phyloP scores from a whole-genome alignment of 257 asterid genomes.

The Primulina tabacum region DNA sequence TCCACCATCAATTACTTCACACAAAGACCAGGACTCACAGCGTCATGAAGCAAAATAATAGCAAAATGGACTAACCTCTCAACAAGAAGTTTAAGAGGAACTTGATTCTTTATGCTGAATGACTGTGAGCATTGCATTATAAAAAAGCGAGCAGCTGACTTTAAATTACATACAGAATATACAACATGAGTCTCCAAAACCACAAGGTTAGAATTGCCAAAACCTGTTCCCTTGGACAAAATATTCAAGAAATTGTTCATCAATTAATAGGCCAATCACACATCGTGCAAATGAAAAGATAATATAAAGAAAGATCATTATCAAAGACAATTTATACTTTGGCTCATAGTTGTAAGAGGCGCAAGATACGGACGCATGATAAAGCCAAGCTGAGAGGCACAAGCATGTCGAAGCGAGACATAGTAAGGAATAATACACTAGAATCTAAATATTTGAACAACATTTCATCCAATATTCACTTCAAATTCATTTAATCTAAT shows the following conservation, averaged over 20 bases:
- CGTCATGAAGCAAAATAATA: slow-evolving; percentile 7
- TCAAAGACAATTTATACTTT: background rate
- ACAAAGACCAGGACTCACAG: background rate
- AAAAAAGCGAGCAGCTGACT: slow-evolving; percentile 53
- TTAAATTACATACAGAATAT: slow-evolving; percentile 56
- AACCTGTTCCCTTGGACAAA: slow-evolving; percentile 42
- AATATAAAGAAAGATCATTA: background rate
- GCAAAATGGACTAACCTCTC: slow-evolving; percentile 47
- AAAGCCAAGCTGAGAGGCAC: no score
- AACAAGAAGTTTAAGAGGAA: slow-evolving; percentile 42
- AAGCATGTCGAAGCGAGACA: no score
- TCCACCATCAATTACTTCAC: background rate
- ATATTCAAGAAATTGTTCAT: slow-evolving; percentile 20
- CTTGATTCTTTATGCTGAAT: slow-evolving; percentile 22
- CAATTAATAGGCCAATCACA: slow-evolving; percentile 2
- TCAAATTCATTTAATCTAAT: no score
- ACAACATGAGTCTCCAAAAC: slow-evolving; percentile 55
- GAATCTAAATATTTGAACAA: no score
- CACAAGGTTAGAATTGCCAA: slow-evolving; percentile 40
- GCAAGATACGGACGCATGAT: background rate
- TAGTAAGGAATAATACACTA: no score
- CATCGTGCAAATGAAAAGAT: background rate
- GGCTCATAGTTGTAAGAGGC: background rate
- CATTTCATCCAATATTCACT: no score
- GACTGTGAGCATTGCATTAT: slow-evolving; percentile 46